These are phyloP conservation scores for Amphichorda felina DNA, from an alignment of 2,329 filamentous ascomycete species.

Conservation along the genomic window DNA sequence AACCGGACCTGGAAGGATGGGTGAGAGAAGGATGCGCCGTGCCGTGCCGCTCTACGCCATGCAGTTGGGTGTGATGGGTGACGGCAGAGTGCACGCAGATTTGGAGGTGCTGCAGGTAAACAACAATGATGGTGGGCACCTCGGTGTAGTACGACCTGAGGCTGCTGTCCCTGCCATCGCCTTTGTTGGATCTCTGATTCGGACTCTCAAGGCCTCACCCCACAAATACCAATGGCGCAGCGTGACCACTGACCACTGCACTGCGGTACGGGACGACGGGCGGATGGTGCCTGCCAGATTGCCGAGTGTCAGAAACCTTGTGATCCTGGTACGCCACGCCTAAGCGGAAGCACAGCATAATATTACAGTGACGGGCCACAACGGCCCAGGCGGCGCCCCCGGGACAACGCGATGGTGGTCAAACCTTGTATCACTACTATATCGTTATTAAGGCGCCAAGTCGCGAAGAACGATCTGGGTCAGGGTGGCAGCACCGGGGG, in stretches of 20 bases:
- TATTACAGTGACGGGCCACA: too few relatives aligned
- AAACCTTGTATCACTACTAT: too few relatives aligned
- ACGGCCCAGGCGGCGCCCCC: too few relatives aligned
- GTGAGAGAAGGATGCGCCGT: not conserved
- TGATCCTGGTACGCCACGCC: not conserved
- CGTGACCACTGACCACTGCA: conserved; percentile 1
- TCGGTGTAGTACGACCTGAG: not conserved
- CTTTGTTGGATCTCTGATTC: not conserved
- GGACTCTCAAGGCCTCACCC: not conserved
- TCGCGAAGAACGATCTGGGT: too few relatives aligned
- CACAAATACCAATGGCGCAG: not conserved
- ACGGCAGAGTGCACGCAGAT: not conserved
- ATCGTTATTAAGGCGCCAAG: too few relatives aligned
- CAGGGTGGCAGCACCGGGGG: too few relatives aligned
- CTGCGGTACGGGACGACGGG: conserved; percentile 1
- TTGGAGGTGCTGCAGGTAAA: not conserved
- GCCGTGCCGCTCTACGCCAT: conserved; percentile 1
- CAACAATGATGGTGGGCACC: not conserved
- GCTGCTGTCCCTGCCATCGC: not conserved
- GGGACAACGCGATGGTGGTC: too few relatives aligned
- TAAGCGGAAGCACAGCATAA: conserved; percentile 1
- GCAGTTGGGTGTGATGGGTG: not conserved
- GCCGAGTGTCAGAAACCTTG: not conserved
- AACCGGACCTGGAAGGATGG: not conserved
- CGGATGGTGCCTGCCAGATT: conserved; percentile 1